These are phyloP conservation scores for Petunia axillaris DNA, from an alignment of 257 asterid genomes.

Conservation along the genomic window DNA sequence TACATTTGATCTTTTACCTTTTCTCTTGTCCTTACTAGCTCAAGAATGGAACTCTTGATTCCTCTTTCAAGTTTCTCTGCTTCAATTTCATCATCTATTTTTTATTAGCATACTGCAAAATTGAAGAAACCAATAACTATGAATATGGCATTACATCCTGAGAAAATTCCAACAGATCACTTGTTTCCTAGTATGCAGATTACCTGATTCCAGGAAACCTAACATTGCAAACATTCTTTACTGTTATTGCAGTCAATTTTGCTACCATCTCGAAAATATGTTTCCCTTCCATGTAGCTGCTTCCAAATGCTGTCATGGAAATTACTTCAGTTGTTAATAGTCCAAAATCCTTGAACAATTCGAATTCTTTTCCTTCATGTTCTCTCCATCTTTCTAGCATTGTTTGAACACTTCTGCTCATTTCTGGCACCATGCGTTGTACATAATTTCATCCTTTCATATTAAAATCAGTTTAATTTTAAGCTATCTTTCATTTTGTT, in stretches of 20 bases:
- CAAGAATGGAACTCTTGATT: slow-evolving; percentile 53
- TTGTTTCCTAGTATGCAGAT: not conserved
- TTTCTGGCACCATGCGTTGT: slow-evolving; percentile 58
- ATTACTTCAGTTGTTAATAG: slow-evolving; percentile 59
- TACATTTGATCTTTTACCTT: slow-evolving; percentile 18
- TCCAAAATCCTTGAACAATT: slow-evolving; percentile 63
- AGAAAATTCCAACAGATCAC: not conserved
- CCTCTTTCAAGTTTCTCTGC: slow-evolving; percentile 53
- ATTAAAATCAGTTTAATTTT: not conserved
- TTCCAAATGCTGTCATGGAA: slow-evolving; percentile 76
- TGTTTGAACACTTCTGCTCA: slow-evolving; percentile 50
- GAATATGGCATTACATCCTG: not conserved
- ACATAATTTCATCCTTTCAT: not conserved
- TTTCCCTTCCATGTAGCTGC: slow-evolving; percentile 70
- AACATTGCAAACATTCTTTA: slow-evolving; percentile 48
- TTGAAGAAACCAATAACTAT: not conserved
- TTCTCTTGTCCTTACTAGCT: slow-evolving; percentile 50
- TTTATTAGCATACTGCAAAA: slow-evolving; percentile 40
- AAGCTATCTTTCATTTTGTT: slow-evolving; percentile 39
- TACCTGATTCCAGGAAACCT: slow-evolving; percentile 58
- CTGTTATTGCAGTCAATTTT: slow-evolving; percentile 45
- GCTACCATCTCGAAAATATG: slow-evolving; percentile 60
- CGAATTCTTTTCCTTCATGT: slow-evolving; percentile 54
- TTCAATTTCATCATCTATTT: slow-evolving; percentile 55
- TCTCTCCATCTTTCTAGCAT: slow-evolving; percentile 66